A percentile compares a stretch with the other conserved stretches of the same genome.
phyloP scores from a whole-genome alignment of 1,284 basidiomycete species.

The Boletellus sp. region DNA sequence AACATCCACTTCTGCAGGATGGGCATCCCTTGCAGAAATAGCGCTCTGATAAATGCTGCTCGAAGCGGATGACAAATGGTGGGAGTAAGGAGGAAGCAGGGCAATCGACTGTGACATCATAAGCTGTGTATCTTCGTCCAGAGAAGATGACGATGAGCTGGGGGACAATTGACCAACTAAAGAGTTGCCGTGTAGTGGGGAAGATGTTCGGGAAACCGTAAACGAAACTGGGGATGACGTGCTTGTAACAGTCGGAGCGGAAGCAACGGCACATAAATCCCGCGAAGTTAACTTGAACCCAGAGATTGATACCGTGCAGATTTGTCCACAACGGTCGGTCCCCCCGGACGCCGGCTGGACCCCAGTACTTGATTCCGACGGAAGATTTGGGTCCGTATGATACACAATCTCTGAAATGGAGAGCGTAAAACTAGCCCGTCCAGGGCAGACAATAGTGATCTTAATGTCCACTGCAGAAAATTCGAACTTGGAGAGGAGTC shows the following conservation, averaged over 20 bases:
- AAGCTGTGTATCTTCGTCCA: slow-evolving; percentile 64
- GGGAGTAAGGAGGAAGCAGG: slow-evolving; percentile 45
- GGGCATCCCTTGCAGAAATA: slow-evolving; percentile 42
- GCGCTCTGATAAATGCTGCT: slow-evolving; percentile 76
- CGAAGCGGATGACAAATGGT: slow-evolving; percentile 45
- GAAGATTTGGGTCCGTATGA: slow-evolving; percentile 32
- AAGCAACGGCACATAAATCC: slow-evolving; percentile 35
- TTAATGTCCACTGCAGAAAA: slow-evolving; percentile 70
- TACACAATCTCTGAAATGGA: slow-evolving; percentile 59
- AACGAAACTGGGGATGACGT: slow-evolving; percentile 20
- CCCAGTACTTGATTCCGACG: slow-evolving; percentile 10
- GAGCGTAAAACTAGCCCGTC: slow-evolving; percentile 58
- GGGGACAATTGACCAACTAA: slow-evolving; percentile 34
- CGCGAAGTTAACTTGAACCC: slow-evolving; percentile 48
- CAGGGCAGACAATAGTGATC: slow-evolving; percentile 63
- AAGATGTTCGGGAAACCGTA: slow-evolving; percentile 19
- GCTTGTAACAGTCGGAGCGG: slow-evolving; percentile 18
- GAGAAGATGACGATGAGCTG: slow-evolving; percentile 42
- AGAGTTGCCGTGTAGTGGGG: slow-evolving; percentile 33
- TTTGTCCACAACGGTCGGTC: slow-evolving; percentile 13
- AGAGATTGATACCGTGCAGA: slow-evolving; percentile 46
- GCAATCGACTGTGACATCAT: slow-evolving; percentile 76
- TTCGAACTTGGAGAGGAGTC: slow-evolving; percentile 77
- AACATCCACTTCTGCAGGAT: neutral
- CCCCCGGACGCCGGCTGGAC: slow-evolving; percentile 30